phyloP scores from a whole-genome alignment of 108 stramenopile species.

The Heterococcus sp. region DNA sequence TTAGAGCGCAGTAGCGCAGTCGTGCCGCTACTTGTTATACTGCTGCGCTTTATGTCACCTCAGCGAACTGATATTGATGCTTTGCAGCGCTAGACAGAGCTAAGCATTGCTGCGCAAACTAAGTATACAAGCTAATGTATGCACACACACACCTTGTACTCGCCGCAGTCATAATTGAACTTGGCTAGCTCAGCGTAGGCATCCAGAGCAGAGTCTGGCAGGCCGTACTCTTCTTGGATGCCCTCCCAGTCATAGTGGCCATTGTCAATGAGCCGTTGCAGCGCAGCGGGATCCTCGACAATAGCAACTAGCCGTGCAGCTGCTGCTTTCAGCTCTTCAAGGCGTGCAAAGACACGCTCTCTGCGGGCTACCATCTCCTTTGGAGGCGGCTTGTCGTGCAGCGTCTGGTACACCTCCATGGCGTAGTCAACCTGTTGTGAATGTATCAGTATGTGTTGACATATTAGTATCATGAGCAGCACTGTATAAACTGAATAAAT shows the following conservation, averaged over 20 bases:
- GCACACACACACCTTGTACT: too few species aligned
- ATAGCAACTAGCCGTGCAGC: conserved; percentile 12
- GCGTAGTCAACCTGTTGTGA: conserved; percentile 39
- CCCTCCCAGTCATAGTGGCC: conserved; percentile 40
- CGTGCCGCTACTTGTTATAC: too few species aligned
- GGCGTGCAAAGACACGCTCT: conserved; percentile 12
- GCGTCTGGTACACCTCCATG: conserved; percentile 38
- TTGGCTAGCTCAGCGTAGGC: conserved; percentile 39
- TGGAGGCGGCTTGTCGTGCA: conserved; percentile 6
- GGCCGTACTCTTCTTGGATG: not conserved
- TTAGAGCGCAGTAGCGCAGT: too few species aligned
- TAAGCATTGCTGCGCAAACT: too few species aligned
- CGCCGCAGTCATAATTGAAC: conserved; percentile 45
- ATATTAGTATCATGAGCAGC: too few species aligned
- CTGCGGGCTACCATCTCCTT: conserved; percentile 37
- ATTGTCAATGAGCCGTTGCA: conserved; percentile 36
- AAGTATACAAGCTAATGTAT: too few species aligned
- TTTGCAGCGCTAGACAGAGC: too few species aligned
- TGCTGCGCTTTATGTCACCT: too few species aligned
- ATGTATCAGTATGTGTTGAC: too few species aligned
- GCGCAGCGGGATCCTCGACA: not conserved
- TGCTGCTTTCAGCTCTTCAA: conserved; percentile 30
- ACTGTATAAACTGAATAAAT: too few species aligned
- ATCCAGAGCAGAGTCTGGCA: conserved; percentile 8
- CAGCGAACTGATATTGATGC: too few species aligned